A percentile compares a stretch with the other conserved stretches of the same genome.
Evolutionary conservation across 495 filamentous ascomycete genomes (phyloP).

Genomic region (Xylaria cubensis): DNA sequence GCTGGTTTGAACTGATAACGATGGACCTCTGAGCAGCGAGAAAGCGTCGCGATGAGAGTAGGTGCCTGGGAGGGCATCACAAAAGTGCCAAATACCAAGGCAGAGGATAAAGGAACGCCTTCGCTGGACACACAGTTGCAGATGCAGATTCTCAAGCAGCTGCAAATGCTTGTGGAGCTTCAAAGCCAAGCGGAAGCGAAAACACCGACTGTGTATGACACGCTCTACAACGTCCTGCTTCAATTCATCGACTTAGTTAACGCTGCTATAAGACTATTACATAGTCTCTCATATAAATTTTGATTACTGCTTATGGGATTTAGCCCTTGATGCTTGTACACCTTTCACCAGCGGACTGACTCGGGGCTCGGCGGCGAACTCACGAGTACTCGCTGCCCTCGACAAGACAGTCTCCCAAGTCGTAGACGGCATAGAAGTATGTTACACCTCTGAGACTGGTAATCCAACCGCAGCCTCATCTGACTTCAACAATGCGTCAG

Average conservation of each 20-base stretch:
- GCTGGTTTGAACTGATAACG: not conserved
- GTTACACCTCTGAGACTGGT: not conserved
- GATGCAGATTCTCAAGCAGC: not conserved
- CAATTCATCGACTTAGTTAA: not conserved
- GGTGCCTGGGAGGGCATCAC: not conserved
- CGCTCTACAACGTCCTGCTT: not conserved
- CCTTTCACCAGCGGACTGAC: not conserved
- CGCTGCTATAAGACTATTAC: not conserved
- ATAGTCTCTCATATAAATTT: not conserved
- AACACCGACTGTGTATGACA: not conserved
- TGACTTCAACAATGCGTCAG: not conserved
- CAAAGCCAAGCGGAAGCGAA: not conserved
- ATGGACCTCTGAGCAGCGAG: not conserved
- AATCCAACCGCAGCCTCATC: not conserved
- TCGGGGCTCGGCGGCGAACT: not conserved
- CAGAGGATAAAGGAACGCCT: not conserved
- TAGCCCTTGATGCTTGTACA: not conserved
- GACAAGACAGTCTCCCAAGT: not conserved
- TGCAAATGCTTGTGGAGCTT: not conserved
- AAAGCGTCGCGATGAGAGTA: not conserved
- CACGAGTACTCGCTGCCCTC: not conserved
- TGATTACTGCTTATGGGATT: not conserved
- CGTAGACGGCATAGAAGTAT: not conserved
- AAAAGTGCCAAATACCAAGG: not conserved
- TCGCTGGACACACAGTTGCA: not conserved